Evolutionary conservation across 2,329 filamentous ascomycete genomes (phyloP).

Genomic region (Neonectria magnoliae): DNA sequence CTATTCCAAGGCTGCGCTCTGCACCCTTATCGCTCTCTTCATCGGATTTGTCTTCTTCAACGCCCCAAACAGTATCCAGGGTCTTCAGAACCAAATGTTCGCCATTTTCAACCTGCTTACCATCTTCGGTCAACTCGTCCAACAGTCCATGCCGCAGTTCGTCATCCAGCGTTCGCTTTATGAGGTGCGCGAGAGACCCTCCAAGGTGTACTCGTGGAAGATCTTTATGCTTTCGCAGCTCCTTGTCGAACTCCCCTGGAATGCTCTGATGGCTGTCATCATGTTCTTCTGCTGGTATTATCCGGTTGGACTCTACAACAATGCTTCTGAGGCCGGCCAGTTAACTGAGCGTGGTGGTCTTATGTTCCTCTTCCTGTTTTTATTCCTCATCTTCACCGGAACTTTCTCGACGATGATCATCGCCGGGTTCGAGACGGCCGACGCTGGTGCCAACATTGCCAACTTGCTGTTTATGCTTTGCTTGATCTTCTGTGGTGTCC

Average conservation of each 20-base stretch:
- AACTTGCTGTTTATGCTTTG: conserved; percentile 72
- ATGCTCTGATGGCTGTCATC: conserved; percentile 77
- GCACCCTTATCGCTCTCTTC: conserved; percentile 73
- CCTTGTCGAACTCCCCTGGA: conserved; percentile 87
- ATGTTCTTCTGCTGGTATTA: conserved; percentile 89
- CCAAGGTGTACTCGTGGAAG: conserved; percentile 86
- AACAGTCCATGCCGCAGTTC: conserved; percentile 88
- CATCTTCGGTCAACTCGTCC: conserved; percentile 81
- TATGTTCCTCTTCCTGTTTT: conserved; percentile 80
- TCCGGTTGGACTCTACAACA: conserved; percentile 79
- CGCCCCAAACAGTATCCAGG: conserved; percentile 76
- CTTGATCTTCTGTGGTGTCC: conserved; percentile 52
- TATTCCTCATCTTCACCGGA: conserved; percentile 82
- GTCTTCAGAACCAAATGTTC: conserved; percentile 88
- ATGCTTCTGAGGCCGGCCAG: conserved; percentile 70
- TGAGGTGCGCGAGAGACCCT: conserved; percentile 85
- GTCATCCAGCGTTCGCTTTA: conserved; percentile 84
- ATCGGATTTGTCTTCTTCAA: conserved; percentile 85
- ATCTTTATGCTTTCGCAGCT: conserved; percentile 87
- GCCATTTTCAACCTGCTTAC: conserved; percentile 85
- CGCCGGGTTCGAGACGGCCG: conserved; percentile 71
- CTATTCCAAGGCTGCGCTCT: conserved; percentile 81
- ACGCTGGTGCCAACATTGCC: conserved; percentile 73
- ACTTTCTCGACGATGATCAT: conserved; percentile 85
- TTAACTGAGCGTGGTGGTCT: conserved; percentile 76